Conservation (phyloP, 2,329 filamentous ascomycete species). For the Colletotrichum orbiculare region DNA sequence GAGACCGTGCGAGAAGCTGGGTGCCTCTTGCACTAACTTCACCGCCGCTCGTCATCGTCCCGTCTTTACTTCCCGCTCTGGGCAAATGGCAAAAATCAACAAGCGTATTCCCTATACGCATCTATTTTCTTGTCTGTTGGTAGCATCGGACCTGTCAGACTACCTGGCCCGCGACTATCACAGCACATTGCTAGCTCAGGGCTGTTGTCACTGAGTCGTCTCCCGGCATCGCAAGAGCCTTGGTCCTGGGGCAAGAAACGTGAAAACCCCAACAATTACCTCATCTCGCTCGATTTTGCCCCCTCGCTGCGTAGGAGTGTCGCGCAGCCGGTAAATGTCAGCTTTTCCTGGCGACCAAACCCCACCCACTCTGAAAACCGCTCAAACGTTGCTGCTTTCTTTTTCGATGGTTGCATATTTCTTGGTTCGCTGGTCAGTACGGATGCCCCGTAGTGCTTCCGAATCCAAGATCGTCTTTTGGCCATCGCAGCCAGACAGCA, state of each 20-base stretch:
- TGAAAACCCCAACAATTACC: slow-evolving; percentile 12
- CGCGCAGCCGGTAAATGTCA: slow-evolving; percentile 1
- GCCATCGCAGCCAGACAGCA: not conserved
- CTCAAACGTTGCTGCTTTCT: slow-evolving; percentile 1
- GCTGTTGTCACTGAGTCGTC: slow-evolving; percentile 19
- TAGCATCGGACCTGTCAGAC: too few relatives aligned
- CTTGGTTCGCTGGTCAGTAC: too few relatives aligned
- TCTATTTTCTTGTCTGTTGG: too few relatives aligned
- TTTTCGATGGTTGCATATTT: not conserved
- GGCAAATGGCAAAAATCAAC: too few relatives aligned
- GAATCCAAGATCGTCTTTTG: not conserved
- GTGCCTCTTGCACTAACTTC: slow-evolving; percentile 2
- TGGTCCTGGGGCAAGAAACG: slow-evolving; percentile 2
- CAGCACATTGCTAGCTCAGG: too few relatives aligned
- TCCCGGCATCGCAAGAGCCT: not conserved
- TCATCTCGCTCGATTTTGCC: slow-evolving; percentile 15
- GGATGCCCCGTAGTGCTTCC: not conserved
- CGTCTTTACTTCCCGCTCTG: not conserved
- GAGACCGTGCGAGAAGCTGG: slow-evolving; percentile 15
- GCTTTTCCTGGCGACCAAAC: slow-evolving; percentile 1
- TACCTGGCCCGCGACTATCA: too few relatives aligned
- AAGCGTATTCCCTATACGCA: too few relatives aligned
- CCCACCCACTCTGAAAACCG: slow-evolving; percentile 7
- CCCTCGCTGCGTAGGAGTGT: not conserved
- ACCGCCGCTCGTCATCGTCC: slow-evolving; percentile 13